phyloP scores from a whole-genome alignment of 2,329 filamentous ascomycete genomes.

The Cladosporium phlei region DNA sequence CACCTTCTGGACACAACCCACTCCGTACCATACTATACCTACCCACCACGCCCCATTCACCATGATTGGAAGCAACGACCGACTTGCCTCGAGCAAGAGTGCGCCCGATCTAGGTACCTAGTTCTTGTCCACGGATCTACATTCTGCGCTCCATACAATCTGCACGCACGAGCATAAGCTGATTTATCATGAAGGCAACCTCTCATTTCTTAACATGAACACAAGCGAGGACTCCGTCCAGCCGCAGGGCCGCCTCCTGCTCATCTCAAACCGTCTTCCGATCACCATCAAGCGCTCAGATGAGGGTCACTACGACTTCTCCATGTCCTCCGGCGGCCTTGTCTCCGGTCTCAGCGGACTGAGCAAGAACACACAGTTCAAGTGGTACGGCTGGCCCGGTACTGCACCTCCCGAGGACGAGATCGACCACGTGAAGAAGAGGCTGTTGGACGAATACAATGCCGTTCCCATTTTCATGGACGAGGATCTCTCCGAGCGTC shows the following conservation, averaged over 20 bases:
- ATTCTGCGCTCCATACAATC: too few species aligned
- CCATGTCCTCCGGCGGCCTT: conserved; percentile 93
- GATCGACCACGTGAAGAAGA: conserved; percentile 65
- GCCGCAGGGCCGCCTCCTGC: conserved; percentile 57
- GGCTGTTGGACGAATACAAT: conserved; percentile 79
- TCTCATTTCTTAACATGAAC: conserved; percentile 31
- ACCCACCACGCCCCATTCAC: background rate
- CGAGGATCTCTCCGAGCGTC: conserved; percentile 85
- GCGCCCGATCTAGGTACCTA: conserved; percentile 10
- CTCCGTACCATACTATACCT: background rate
- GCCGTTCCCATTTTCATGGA: conserved; percentile 90
- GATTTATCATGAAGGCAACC: too few species aligned
- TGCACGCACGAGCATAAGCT: background rate
- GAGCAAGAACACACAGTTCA: conserved; percentile 87
- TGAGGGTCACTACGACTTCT: conserved; percentile 86
- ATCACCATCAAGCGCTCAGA: conserved; percentile 94
- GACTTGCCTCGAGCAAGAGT: conserved; percentile 13
- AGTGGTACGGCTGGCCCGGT: conserved; percentile 98
- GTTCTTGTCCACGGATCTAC: too few species aligned
- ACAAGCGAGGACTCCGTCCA: conserved; percentile 28
- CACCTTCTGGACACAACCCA: background rate
- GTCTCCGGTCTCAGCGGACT: conserved; percentile 90
- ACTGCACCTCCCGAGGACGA: conserved; percentile 85
- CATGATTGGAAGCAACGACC: conserved; percentile 13
- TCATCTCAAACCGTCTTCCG: conserved; percentile 90